Conservation (phyloP, 2,329 filamentous ascomycete genomes). For the Aspergillus sp. region DNA sequence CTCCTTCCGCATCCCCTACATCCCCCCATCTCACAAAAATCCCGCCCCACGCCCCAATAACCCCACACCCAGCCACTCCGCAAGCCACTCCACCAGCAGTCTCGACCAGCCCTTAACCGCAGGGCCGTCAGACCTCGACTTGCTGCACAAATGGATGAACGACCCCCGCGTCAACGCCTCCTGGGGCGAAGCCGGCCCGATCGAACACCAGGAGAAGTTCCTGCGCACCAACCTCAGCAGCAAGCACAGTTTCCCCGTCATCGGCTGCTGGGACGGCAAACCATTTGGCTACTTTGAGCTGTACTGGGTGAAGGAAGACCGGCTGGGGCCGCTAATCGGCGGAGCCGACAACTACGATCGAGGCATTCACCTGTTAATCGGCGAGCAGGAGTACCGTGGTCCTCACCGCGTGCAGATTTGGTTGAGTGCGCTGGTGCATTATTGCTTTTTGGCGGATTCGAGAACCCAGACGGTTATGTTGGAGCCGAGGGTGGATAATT, state of each 20-base stretch:
- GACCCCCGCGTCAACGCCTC: slow-evolving; percentile 79
- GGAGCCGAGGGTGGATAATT: slow-evolving; percentile 89
- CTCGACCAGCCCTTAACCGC: slow-evolving; percentile 44
- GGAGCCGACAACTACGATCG: slow-evolving; percentile 78
- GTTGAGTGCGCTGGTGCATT: slow-evolving; percentile 86
- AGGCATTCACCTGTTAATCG: slow-evolving; percentile 84
- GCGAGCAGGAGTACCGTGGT: slow-evolving; percentile 88
- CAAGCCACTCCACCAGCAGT: slow-evolving; percentile 41
- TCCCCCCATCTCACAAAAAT: slow-evolving; percentile 55
- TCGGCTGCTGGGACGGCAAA: slow-evolving; percentile 90
- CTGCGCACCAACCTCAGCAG: slow-evolving; percentile 65
- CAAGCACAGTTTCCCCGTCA: slow-evolving; percentile 81
- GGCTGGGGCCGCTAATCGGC: slow-evolving; percentile 68
- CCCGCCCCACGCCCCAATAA: slow-evolving; percentile 16
- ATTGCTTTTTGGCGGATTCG: slow-evolving; percentile 73
- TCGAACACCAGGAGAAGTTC: slow-evolving; percentile 65
- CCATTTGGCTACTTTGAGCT: slow-evolving; percentile 98
- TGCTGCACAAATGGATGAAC: slow-evolving; percentile 87
- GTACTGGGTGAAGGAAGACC: slow-evolving; percentile 97
- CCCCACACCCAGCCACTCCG: slow-evolving; percentile 29
- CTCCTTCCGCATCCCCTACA: slow-evolving; percentile 80
- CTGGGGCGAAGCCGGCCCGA: slow-evolving; percentile 70
- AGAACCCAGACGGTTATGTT: slow-evolving; percentile 81
- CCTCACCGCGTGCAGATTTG: slow-evolving; percentile 74
- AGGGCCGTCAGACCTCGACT: slow-evolving; percentile 60